phyloP scores from a whole-genome alignment of 768 basidiomycete genomes.

The Mycena olivaceomarginata region DNA sequence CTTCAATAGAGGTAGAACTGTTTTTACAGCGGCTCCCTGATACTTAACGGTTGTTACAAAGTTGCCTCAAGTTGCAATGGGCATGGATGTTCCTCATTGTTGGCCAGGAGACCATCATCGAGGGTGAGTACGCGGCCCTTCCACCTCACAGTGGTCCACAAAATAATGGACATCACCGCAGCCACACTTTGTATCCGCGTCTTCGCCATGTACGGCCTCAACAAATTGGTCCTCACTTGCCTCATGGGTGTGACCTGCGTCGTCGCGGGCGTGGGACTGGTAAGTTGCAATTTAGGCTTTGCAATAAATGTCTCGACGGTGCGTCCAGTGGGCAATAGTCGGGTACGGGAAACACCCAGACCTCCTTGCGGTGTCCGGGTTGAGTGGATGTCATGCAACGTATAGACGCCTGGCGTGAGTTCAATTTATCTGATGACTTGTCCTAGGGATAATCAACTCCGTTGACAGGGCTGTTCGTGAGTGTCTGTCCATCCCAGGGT shows the following conservation, averaged over 20 bases:
- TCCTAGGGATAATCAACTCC: not conserved
- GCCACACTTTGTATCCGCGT: not conserved
- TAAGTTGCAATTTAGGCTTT: not conserved
- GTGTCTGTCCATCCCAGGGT: not conserved
- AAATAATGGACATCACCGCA: not conserved
- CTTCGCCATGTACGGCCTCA: not conserved
- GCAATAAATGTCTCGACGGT: not conserved
- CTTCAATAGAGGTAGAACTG: slow-evolving; percentile 31
- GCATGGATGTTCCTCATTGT: not conserved
- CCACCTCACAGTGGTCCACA: not conserved
- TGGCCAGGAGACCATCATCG: not conserved
- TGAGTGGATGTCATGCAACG: not conserved
- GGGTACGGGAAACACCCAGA: not conserved
- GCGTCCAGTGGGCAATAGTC: not conserved
- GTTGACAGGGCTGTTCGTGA: not conserved
- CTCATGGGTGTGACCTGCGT: not conserved
- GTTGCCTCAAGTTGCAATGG: not conserved
- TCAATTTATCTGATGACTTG: not conserved
- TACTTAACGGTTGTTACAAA: not conserved
- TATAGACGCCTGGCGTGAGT: not conserved
- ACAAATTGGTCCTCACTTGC: not conserved
- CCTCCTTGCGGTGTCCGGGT: not conserved
- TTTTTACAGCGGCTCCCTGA: not conserved
- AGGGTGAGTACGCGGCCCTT: not conserved
- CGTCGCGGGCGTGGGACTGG: not conserved